phyloP scores from a whole-genome alignment of 2,329 filamentous ascomycete genomes.

The Hypoxylon sp. region DNA sequence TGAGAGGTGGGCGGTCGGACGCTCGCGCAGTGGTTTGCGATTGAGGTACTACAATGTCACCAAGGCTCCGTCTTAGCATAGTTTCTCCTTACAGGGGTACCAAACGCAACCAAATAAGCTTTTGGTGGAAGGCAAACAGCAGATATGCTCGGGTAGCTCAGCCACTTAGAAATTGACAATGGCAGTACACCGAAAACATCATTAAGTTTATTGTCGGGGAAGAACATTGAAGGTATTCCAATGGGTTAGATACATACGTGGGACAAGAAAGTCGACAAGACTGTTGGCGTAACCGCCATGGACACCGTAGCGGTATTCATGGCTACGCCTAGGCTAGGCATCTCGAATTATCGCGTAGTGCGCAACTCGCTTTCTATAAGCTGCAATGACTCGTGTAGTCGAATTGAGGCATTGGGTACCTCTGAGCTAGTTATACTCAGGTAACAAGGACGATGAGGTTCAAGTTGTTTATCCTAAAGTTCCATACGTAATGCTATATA shows the following conservation, averaged over 20 bases:
- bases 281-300: constrained; percentile 87
- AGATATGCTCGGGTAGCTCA: constrained; percentile 5
- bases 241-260: constrained; percentile 72
- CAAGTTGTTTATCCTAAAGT: neutral
- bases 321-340: constrained; percentile 19
- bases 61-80: constrained; percentile 41
- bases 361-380: constrained; percentile 23
- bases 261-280: constrained; percentile 86
- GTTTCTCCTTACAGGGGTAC: constrained; percentile 4
- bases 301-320: constrained; percentile 81
- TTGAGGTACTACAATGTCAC: constrained; percentile 78
- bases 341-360: constrained; percentile 5
- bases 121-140: constrained; percentile 26
- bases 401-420: constrained; percentile 32
- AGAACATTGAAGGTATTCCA: constrained; percentile 14
- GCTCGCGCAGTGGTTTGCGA: constrained; percentile 78
- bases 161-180: constrained; percentile 3
- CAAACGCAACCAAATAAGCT: constrained; percentile 18
- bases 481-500: constrained; percentile 12
- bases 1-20: constrained; percentile 89
- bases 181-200: neutral
- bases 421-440: constrained; percentile 3
- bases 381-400: constrained; percentile 9
- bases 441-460: constrained; percentile 11
- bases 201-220: constrained; percentile 1